Conservation (phyloP, 345 rosid genomes). For the Eutrema heterophyllum region DNA sequence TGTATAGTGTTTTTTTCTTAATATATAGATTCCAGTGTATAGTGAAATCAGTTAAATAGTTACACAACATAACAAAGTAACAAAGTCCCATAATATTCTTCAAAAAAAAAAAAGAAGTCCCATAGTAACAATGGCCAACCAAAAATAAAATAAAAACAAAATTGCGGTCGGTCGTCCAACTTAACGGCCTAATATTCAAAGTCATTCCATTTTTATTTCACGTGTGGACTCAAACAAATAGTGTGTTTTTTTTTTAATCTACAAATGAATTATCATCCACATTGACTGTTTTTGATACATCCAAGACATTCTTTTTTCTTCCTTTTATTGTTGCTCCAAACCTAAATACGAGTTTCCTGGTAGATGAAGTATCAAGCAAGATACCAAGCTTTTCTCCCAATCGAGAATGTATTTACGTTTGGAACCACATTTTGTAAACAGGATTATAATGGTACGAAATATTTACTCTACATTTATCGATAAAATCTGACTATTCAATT, state of each 20-base stretch:
- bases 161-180: conserved; percentile 28
- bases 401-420: background rate
- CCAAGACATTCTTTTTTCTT: conserved; percentile 15
- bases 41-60: background rate
- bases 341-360: conserved; percentile 15
- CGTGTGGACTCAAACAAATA: background rate
- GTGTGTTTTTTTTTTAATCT: background rate
- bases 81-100: background rate
- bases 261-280: background rate
- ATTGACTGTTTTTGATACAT: conserved; percentile 18
- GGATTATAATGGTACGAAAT: background rate
- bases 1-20: background rate
- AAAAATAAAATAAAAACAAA: background rate
- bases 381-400: background rate
- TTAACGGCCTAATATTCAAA: conserved; percentile 20
- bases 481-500: background rate
- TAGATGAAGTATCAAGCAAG: conserved; percentile 1
- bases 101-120: too few relatives aligned
- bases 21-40: background rate
- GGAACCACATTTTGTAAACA: background rate
- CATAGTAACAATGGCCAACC: background rate
- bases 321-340: conserved; percentile 5
- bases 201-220: conserved; percentile 16
- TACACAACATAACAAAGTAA: background rate
- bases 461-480: background rate